Evolutionary conservation across 2,329 filamentous ascomycete species (phyloP).

Genomic region (Aureobasidium uvarum): DNA sequence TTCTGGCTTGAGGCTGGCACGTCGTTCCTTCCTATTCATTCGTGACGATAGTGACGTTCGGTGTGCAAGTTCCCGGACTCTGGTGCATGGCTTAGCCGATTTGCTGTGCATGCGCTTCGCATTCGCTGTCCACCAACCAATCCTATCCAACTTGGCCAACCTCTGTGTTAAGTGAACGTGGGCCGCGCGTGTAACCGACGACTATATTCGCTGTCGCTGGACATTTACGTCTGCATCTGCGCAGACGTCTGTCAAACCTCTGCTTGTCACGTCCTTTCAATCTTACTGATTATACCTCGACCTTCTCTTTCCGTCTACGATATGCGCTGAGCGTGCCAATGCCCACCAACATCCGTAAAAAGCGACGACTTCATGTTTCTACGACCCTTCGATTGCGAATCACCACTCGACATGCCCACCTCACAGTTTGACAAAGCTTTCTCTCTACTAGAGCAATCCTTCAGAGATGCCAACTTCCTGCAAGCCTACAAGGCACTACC

Average conservation of each 20-base stretch:
- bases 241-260: neutral
- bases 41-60: constrained; percentile 2
- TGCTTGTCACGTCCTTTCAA: neutral
- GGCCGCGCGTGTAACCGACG: constrained; percentile 21
- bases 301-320: constrained; percentile 8
- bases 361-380: constrained; percentile 17
- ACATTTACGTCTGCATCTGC: constrained; percentile 9
- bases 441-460: constrained; percentile 26
- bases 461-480: constrained; percentile 21
- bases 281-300: neutral
- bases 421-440: constrained; percentile 25
- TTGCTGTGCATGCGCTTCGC: constrained; percentile 23
- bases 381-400: constrained; percentile 6
- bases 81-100: constrained; percentile 22
- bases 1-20: constrained; percentile 1
- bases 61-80: constrained; percentile 6
- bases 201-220: neutral
- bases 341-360: neutral
- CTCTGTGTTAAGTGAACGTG: constrained; percentile 6
- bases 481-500: constrained; percentile 24
- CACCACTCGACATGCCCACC: constrained; percentile 24
- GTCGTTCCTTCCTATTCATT: neutral
- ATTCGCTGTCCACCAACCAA: constrained; percentile 13
- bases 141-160: neutral
- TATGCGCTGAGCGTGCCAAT: constrained; percentile 18